phyloP scores from a whole-genome alignment of 176 grass and related monocot genomes.

The Hsuehochloa calcarea region DNA sequence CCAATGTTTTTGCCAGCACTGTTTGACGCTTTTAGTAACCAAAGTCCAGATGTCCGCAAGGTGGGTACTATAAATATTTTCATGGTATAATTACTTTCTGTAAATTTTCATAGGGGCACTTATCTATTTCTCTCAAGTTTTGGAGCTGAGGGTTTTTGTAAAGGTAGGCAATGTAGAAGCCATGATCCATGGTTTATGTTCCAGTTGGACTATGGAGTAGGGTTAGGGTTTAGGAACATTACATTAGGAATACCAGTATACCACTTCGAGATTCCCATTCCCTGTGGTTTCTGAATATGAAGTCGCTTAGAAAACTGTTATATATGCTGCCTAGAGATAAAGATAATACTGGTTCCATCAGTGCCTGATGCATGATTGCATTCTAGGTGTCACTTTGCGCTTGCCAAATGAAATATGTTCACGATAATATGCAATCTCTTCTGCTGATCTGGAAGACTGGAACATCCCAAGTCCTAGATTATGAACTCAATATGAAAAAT shows the following conservation, averaged over 20 bases:
- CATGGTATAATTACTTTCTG: background rate
- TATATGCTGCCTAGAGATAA: background rate
- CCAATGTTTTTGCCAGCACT: slow-evolving; percentile 90
- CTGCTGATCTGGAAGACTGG: background rate
- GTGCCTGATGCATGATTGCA: background rate
- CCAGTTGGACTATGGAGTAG: background rate
- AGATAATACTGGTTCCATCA: background rate
- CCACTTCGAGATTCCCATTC: background rate
- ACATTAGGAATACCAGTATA: background rate
- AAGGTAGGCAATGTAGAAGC: background rate
- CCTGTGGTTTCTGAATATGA: background rate
- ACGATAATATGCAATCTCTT: background rate
- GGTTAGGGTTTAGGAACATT: background rate
- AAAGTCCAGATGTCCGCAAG: slow-evolving; percentile 96
- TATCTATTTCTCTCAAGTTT: background rate
- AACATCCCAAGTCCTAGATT: background rate
- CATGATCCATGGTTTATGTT: background rate
- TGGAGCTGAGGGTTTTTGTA: background rate
- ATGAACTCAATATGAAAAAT: background rate
- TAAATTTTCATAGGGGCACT: background rate
- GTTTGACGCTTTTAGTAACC: slow-evolving; percentile 95
- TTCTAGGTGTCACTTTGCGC: background rate
- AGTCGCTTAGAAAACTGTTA: background rate
- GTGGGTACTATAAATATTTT: slow-evolving; percentile 37
- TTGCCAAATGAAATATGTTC: background rate